Base-by-base conservation (phyloP, 2,329 filamentous ascomycete genomes). In the Trichophyton schoenleinii region DNA sequence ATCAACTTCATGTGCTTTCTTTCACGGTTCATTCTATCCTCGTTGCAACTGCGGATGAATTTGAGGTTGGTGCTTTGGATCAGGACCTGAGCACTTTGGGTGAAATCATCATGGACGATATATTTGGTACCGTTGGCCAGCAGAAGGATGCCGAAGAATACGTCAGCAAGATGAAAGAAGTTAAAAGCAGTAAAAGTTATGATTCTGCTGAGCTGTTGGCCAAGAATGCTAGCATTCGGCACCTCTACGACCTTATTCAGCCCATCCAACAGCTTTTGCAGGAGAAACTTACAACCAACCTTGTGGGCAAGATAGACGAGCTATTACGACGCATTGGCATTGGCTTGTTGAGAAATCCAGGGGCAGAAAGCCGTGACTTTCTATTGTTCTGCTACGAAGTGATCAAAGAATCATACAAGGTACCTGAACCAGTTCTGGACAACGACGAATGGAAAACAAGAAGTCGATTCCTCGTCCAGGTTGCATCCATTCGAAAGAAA, bases 81-180 rank as follows among this genome's bases (percentile, higher is more conserved):
- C 91, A 96, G 70, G 96, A 91, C 69, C 78, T 96, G 7, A 77
- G 82, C 2, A 81, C 87, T 9, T 85, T 97, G 49, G 85, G 95
- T 53, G 81, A 84, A 1, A 84, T 99, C 49, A 87, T 97, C 65
- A 94, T 99, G 89, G 94, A 99, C 69, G 95, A 99, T 70, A 94
- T 95, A 11, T 99, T 99, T 70, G 95, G 95, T 34, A 84, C 85
- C 4, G 87, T 88, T 38, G 94, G 94, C 1, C 88, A 96, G 75
- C 92, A 99, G 70, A 99, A 99, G 74, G 94, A 99, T 68, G 92
- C 92, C 0, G 91, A 96, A 68, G 94, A 91, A 60, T 99, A 99
- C 72, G 87, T 87, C 61, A 96, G 86, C 71, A 88, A 92, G 73
- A 96, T 95, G 87, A 96, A 95, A 74, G 94, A 99, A 75, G 87